Conservation (phyloP, 768 basidiomycete genomes). For the Daedaleopsis sinensis region DNA sequence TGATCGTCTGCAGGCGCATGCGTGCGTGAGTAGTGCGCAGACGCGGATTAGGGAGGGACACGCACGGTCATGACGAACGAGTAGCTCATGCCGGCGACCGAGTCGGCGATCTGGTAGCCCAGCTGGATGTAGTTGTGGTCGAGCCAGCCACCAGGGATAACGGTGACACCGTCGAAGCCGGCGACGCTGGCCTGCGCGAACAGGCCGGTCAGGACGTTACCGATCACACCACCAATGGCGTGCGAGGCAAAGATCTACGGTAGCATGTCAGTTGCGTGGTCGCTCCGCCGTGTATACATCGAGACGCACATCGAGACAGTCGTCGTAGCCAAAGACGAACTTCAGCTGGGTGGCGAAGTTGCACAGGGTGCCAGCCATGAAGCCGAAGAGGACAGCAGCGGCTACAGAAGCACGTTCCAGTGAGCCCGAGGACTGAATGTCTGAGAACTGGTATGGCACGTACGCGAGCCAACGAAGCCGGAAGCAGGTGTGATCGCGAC, state of each 20-base stretch:
- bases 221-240: constrained; percentile 75
- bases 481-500: constrained; percentile 90
- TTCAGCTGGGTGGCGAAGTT: constrained; percentile 98
- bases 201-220: constrained; percentile 79
- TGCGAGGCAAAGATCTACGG: constrained; percentile 87
- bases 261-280: background rate
- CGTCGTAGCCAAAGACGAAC: constrained; percentile 75
- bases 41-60: constrained; percentile 7
- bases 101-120: constrained; percentile 83
- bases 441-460: constrained; percentile 28
- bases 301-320: constrained; percentile 73
- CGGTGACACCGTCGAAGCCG: constrained; percentile 71
- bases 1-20: constrained; percentile 56
- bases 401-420: constrained; percentile 39
- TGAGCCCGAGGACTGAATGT: background rate
- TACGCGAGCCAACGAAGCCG: constrained; percentile 78
- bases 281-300: constrained; percentile 24
- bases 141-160: constrained; percentile 84
- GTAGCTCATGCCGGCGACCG: constrained; percentile 63
- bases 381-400: constrained; percentile 84
- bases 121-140: constrained; percentile 82
- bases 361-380: constrained; percentile 81
- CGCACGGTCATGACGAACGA: constrained; percentile 78
- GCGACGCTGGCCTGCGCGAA: constrained; percentile 86
- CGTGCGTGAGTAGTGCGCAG: background rate